Percentiles rank a stretch among this genome's conserved stretches.
These are phyloP conservation scores for Herpotrichia juniperi DNA, from an alignment of 2,329 filamentous ascomycete genomes.

Conservation along the genomic window DNA sequence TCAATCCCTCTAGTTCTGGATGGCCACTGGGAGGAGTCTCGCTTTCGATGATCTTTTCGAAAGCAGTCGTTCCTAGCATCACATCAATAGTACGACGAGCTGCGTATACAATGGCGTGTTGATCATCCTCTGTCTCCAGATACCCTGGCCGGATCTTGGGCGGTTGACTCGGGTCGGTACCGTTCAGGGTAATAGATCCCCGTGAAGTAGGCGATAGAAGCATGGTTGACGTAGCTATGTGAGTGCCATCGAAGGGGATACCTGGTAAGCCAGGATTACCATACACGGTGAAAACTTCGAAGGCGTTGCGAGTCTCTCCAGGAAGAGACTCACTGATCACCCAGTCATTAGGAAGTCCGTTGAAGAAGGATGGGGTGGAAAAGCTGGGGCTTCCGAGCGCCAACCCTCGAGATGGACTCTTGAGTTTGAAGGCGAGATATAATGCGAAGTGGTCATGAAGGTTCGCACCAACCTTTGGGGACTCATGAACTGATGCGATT, in stretches of 20 bases:
- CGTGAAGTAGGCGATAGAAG: slow-evolving; percentile 27
- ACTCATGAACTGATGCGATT: slow-evolving; percentile 52
- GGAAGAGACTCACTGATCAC: not conserved
- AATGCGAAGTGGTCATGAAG: slow-evolving; percentile 24
- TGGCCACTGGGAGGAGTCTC: slow-evolving; percentile 19
- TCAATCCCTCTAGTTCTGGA: slow-evolving; percentile 2
- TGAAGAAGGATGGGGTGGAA: slow-evolving; percentile 14
- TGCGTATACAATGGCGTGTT: slow-evolving; percentile 21
- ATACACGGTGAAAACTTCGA: not conserved
- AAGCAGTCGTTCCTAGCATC: slow-evolving; percentile 12
- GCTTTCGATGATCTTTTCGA: slow-evolving; percentile 1
- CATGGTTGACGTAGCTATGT: slow-evolving; percentile 18
- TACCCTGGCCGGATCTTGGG: slow-evolving; percentile 28
- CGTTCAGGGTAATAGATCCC: slow-evolving; percentile 25
- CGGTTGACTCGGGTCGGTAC: slow-evolving; percentile 16
- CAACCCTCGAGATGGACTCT: slow-evolving; percentile 22
- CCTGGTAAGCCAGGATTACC: not conserved
- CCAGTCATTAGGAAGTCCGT: not conserved
- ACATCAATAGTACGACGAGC: slow-evolving; percentile 19
- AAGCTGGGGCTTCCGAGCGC: slow-evolving; percentile 4
- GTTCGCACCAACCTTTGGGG: slow-evolving; percentile 31
- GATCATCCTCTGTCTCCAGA: slow-evolving; percentile 28
- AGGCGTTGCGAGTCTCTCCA: too few species aligned
- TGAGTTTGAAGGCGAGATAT: slow-evolving; percentile 21
- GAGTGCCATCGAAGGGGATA: slow-evolving; percentile 18